phyloP scores from a whole-genome alignment of 2,329 filamentous ascomycete species.

The Juglanconis oblonga region DNA sequence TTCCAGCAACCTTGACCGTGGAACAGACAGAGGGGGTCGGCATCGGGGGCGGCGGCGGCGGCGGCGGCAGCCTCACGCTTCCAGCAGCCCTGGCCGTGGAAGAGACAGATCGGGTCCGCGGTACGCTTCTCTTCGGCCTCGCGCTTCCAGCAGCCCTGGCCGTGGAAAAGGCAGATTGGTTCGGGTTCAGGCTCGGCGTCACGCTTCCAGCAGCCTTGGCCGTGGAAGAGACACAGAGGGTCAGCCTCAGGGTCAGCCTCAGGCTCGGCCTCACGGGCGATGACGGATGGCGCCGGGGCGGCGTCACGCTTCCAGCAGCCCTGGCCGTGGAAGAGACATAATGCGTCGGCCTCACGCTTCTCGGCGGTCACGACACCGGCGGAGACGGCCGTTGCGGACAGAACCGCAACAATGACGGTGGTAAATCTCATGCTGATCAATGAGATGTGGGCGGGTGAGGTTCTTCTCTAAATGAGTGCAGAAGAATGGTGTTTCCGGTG shows the following conservation, averaged over 20 bases:
- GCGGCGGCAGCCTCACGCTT: slow-evolving; percentile 19
- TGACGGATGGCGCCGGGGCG: slow-evolving; percentile 5
- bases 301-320: slow-evolving; percentile 41
- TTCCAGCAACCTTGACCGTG: slow-evolving; percentile 17
- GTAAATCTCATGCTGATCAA: slow-evolving; percentile 28
- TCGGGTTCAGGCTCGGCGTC: slow-evolving; percentile 13
- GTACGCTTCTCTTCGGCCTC: slow-evolving; percentile 21
- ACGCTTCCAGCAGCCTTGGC: slow-evolving; percentile 33
- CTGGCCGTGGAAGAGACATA: slow-evolving; percentile 36
- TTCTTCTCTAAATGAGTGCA: neutral
- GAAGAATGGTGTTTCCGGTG: neutral
- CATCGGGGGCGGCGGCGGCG: slow-evolving; percentile 15
- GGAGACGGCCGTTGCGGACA: slow-evolving; percentile 22
- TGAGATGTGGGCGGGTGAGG: neutral
- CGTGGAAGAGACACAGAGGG: slow-evolving; percentile 21
- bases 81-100: slow-evolving; percentile 34
- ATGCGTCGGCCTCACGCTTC: slow-evolving; percentile 24
- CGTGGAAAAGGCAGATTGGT: slow-evolving; percentile 25
- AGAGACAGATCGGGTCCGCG: slow-evolving; percentile 27
- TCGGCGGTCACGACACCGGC: slow-evolving; percentile 26
- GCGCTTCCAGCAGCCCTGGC: slow-evolving; percentile 34
- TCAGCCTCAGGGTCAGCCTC: slow-evolving; percentile 12
- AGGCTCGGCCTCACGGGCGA: slow-evolving; percentile 9
- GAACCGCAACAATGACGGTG: slow-evolving; percentile 24
- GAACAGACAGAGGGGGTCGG: slow-evolving; percentile 11